Evolutionary conservation across 345 rosid genomes (phyloP).

Genomic region (Geranium brycei): DNA sequence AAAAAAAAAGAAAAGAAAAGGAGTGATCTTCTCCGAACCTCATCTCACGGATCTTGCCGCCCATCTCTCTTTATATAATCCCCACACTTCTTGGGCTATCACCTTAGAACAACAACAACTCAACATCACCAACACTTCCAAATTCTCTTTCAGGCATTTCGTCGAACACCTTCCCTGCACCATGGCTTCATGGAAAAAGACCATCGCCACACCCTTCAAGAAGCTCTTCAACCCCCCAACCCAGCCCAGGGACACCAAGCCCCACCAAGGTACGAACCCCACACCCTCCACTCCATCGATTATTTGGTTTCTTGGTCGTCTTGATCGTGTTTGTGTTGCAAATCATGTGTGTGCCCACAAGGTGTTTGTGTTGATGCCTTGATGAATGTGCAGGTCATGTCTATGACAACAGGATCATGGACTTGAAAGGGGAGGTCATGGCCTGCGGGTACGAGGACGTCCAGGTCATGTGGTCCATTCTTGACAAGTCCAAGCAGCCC

Average conservation of each 20-base stretch:
- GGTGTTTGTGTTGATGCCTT: background rate
- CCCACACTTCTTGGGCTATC: background rate
- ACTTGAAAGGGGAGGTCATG: constrained; percentile 83
- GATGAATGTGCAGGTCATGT: constrained; percentile 21
- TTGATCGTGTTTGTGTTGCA: too few species aligned
- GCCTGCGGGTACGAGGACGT: constrained; percentile 87
- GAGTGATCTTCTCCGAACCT: constrained; percentile 23
- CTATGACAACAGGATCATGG: constrained; percentile 37
- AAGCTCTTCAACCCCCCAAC: constrained; percentile 66
- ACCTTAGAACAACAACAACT: background rate
- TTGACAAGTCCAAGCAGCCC: constrained; percentile 57
- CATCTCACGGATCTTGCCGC: constrained; percentile 73
- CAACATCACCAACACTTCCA: background rate
- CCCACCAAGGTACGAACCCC: constrained; percentile 12
- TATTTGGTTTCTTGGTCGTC: too few species aligned
- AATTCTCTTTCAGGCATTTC: background rate
- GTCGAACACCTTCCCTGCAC: background rate
- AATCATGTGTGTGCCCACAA: too few species aligned
- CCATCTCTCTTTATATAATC: constrained; percentile 6
- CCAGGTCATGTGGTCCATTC: constrained; percentile 94
- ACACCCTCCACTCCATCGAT: too few species aligned
- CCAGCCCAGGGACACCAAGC: constrained; percentile 25
- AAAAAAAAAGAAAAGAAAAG: background rate
- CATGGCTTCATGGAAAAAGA: constrained; percentile 79
- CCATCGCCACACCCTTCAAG: constrained; percentile 21